Evolutionary conservation across 495 filamentous ascomycete genomes (phyloP), one percentile per base, ranked within the genome.

Genomic region (Penicillium mononematosum): DNA sequence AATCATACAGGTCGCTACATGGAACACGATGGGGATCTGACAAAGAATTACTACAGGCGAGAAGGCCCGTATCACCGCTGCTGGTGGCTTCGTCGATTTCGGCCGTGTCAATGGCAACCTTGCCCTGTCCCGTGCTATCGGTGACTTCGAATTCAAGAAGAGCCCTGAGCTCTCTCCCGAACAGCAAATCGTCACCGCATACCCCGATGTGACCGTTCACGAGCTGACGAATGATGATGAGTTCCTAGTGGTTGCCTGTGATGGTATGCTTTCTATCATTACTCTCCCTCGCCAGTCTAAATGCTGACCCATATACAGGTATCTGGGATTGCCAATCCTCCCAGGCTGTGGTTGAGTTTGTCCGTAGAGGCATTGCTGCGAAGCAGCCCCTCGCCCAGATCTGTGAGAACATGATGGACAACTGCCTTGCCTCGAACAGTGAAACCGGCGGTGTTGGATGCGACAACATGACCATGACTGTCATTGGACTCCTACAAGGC

Each of bases 361-460:
- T 98, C 60, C 84, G 94, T 66, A 85, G 95, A 61, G 95, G 94
- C 38, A 96, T 98, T 70, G 91, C 90, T 20, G 92, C 92, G 19
- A 94, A 96, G 78, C 94, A 98, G 75, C 87, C 92, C 31, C 83
- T 98, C 19, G 83, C 89, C 47, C 86, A 87, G 66, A 97, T 98
- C 65, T 96, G 92, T 74, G 94, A 98, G 78, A 98, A 98, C 78
- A 95, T 98, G 91, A 98, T 98, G 94, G 92, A 98, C 78, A 98
- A 98, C 75, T 98, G 94, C 70, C 82, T 98, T 53, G 90, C 94
- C 29, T 92, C 91, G 50, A 97, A 94, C 80, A 94, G 92, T 64
- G 95, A 98, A 74, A 98, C 94, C 42, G 94, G 94, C 32, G 94
- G 94, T 44, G 94, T 98, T 47, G 94, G 94, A 58, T 98, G 94